Conservation (phyloP, 768 basidiomycete species). For the Auricularia heimuer region DNA sequence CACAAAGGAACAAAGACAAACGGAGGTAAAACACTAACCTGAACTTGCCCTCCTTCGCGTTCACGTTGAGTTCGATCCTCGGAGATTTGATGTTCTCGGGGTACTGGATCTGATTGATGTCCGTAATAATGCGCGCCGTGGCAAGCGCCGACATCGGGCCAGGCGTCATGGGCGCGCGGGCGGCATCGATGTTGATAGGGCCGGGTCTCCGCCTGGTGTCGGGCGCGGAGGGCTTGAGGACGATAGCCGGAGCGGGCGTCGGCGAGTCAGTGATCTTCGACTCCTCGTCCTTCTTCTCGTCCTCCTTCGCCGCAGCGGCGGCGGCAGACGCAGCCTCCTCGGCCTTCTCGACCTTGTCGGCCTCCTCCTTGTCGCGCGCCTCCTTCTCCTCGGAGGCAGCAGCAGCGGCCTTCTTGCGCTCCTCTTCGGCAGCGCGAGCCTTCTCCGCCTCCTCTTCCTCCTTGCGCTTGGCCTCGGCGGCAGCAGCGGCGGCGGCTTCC, state of each 20-base stretch:
- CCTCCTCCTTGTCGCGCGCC: conserved; percentile 8
- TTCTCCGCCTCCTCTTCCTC: conserved; percentile 1
- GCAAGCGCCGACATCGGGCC: conserved; percentile 35
- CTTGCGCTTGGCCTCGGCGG: not conserved
- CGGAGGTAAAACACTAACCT: conserved; percentile 35
- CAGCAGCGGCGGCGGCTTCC: not conserved
- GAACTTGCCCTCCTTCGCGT: conserved; percentile 82
- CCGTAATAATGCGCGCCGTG: conserved; percentile 77
- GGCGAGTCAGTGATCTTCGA: conserved; percentile 15
- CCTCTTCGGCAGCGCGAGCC: conserved; percentile 13
- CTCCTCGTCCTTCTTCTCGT: conserved; percentile 6
- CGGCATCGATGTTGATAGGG: conserved; percentile 5
- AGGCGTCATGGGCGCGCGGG: conserved; percentile 8
- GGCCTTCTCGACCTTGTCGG: conserved; percentile 11
- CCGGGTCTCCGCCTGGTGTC: conserved; percentile 2
- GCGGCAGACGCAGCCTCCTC: conserved; percentile 4
- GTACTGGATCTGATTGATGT: conserved; percentile 68
- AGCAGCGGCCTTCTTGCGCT: conserved; percentile 3
- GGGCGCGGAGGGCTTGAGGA: conserved; percentile 4
- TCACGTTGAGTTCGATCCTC: conserved; percentile 70
- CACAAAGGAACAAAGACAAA: conserved; percentile 1
- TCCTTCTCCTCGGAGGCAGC: conserved; percentile 12
- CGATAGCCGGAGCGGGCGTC: conserved; percentile 10
- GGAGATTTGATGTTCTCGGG: conserved; percentile 80
- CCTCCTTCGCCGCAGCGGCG: conserved; percentile 7